Evolutionary conservation across 768 basidiomycete genomes (phyloP), one percentile per base, ranked within the genome.

Genomic region (Porphyrellus cyaneotinctus): DNA sequence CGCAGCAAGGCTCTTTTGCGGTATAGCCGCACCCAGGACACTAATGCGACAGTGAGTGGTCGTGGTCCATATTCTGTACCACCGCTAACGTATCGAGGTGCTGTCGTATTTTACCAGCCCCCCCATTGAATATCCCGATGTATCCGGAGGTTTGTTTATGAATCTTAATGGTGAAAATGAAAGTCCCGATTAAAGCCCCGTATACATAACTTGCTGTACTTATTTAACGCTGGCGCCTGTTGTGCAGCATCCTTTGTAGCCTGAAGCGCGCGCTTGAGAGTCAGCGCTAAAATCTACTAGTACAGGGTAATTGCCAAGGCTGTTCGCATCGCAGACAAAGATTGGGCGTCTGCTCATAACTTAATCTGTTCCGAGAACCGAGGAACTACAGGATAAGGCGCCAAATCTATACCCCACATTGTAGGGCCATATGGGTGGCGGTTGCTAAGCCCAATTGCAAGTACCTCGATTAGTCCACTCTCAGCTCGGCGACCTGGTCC

Each of bases 1-100:
- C 75, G 90, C 66, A 91, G 89, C 74, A 92, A 92, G 70, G 89
- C 88, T n/a, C 72, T 91, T 54, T 69, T 90, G 56, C 73, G 85
- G 59, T 86, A 91, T 61, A 84, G 81, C 64, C 78, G 87, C 57
- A 80, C 55, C 11, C 62, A 68, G 42, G 12, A 47, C 15, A 44
- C 42, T 15, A 18, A 32, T 33, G 47, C 9, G 35, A 56, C 50
- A 54, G 59, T 62, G 53, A 60, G 54, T 64, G 28, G 0, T 18
- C 35, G 23, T 43, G 15, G 17, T 26, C 13, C n/a, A 11, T 14
- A 31, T 24, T 36, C 15, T 38, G 18, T n/a, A 23, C 8, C 32
- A 20, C 32, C 11, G 31, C 52, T 60, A 11, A 60, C 17, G 11
- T 3, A 7, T 37, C 9, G 38, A 41, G 32, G 24, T 33, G 31